phyloP scores from a whole-genome alignment of 306 rosid species.

The Castanea mollissima region DNA sequence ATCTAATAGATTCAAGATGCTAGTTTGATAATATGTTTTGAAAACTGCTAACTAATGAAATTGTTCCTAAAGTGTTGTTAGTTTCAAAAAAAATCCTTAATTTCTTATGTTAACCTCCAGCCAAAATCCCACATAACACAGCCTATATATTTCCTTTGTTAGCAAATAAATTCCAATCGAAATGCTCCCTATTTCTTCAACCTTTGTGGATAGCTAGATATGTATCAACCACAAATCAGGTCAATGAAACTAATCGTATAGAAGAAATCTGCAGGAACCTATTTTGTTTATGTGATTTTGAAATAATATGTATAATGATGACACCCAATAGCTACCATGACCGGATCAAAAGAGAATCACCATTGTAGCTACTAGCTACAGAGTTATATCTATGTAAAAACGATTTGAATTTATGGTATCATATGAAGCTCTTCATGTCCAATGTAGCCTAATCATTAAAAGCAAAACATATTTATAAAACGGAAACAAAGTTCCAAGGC shows the following conservation, averaged over 20 bases:
- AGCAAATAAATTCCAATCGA: not conserved
- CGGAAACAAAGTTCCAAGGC: not conserved
- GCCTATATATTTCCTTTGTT: not conserved
- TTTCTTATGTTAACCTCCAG: not conserved
- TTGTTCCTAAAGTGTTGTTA: too few species aligned
- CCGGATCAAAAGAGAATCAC: not conserved
- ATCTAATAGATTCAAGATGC: too few species aligned
- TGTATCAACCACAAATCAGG: not conserved
- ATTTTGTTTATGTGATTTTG: not conserved
- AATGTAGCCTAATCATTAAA: not conserved
- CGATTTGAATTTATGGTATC: not conserved
- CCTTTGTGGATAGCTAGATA: not conserved
- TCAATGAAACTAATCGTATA: not conserved
- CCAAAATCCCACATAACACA: not conserved
- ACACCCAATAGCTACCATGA: too few species aligned
- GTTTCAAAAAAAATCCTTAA: too few species aligned
- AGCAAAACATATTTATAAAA: not conserved
- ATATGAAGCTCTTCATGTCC: not conserved
- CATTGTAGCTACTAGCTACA: not conserved
- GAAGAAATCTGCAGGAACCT: not conserved
- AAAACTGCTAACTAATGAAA: too few species aligned
- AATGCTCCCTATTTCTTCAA: not conserved
- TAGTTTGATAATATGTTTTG: too few species aligned
- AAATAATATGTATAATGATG: not conserved
- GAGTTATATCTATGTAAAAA: not conserved